These are phyloP conservation scores for Termitomyces sp. DNA, from an alignment of 768 basidiomycete species.

Conservation along the genomic window DNA sequence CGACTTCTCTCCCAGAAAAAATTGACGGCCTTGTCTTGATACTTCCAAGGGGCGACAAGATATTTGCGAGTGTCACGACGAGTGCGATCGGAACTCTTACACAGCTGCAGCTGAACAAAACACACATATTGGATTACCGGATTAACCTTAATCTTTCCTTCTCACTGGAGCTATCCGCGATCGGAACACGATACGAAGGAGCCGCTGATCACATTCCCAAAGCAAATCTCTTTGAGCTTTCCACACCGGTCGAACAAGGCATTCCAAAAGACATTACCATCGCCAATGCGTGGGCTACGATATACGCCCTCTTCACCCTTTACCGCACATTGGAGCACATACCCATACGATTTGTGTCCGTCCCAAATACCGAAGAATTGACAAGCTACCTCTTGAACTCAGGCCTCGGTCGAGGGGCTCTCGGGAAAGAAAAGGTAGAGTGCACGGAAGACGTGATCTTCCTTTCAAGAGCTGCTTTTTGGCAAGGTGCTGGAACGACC, in stretches of 20 bases:
- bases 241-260: constrained; percentile 11
- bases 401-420: constrained; percentile 27
- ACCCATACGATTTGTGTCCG: constrained; percentile 28
- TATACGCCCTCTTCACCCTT: constrained; percentile 37
- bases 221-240: constrained; percentile 21
- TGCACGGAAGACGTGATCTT: constrained; percentile 24
- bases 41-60: constrained; percentile 23
- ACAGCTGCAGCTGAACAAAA: constrained; percentile 18
- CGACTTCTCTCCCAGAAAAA: constrained; percentile 5
- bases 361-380: constrained; percentile 28
- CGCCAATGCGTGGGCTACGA: constrained; percentile 32
- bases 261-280: constrained; percentile 19
- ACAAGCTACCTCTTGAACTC: constrained; percentile 31
- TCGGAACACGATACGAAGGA: constrained; percentile 24
- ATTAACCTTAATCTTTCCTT: constrained; percentile 7
- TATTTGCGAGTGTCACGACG: constrained; percentile 11
- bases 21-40: constrained; percentile 18
- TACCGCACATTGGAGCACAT: constrained; percentile 35
- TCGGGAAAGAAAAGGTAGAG: constrained; percentile 11
- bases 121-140: constrained; percentile 15
- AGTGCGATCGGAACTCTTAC: constrained; percentile 10
- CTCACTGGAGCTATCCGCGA: constrained; percentile 21
- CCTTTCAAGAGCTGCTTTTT: constrained; percentile 38
- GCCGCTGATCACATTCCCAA: constrained; percentile 24
- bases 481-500: constrained; percentile 44